Percentiles rank a stretch among this genome's conserved stretches.
These are phyloP conservation scores for Angophora floribunda DNA, from an alignment of 345 rosid species.

Conservation along the genomic window DNA sequence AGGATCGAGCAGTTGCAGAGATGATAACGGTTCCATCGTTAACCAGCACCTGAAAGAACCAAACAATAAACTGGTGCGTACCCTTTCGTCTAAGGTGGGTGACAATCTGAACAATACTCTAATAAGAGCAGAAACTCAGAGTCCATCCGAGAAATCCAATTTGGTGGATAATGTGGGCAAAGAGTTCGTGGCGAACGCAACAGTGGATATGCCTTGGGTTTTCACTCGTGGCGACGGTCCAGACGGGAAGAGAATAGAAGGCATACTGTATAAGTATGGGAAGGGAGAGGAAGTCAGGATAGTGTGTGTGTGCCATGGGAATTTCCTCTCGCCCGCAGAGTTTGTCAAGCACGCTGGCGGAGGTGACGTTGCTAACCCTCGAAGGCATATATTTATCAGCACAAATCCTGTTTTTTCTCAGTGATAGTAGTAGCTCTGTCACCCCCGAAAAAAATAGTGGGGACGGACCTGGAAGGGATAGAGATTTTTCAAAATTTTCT, in stretches of 20 bases:
- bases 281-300: constrained; percentile 43
- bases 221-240: constrained; percentile 44
- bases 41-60: constrained; percentile 17
- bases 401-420: constrained; percentile 11
- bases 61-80: neutral
- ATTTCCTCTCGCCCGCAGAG: constrained; percentile 34
- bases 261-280: constrained; percentile 41
- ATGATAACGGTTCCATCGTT: constrained; percentile 9
- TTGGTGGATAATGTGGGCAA: constrained; percentile 10
- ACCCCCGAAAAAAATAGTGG: neutral
- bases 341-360: constrained; percentile 49
- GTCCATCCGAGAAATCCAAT: constrained; percentile 1
- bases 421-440: neutral
- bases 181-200: constrained; percentile 11
- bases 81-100: neutral
- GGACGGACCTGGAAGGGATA: neutral
- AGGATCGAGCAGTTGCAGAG: constrained; percentile 20
- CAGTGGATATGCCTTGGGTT: constrained; percentile 47
- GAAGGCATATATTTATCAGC: constrained; percentile 35
- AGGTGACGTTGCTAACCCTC: constrained; percentile 28
- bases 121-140: constrained; percentile 4
- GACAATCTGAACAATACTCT: neutral
- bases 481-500: neutral
- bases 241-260: constrained; percentile 34
- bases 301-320: constrained; percentile 49